Base-by-base conservation (phyloP, 73 alveolate genomes). In the Paramecium bursaria region DNA sequence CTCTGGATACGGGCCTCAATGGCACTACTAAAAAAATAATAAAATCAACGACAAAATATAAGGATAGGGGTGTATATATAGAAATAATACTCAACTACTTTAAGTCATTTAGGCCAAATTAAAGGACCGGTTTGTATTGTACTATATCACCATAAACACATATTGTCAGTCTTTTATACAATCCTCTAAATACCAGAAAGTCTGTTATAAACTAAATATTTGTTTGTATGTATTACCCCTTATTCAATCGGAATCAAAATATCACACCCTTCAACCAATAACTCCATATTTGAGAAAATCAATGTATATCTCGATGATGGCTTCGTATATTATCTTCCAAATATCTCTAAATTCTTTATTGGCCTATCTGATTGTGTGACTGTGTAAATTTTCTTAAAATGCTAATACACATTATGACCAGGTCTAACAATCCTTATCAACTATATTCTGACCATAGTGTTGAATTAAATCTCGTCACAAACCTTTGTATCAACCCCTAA, bases 391-490 rank as follows among this genome's bases (percentile, higher is more conserved):
- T 42, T 67, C 44, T 67, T 67, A 17, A 67, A 47, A 67, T 67
- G 33, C 39, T 67, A 21, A 7, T 67, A 57, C 3, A 67, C 82
- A 67, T 67, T 67, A 42, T 14, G 44, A 5, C 82, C 82, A 35
- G 82, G 82, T 67, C 35, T 67, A 4, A 67, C 82, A 19, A 67
- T 67, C 44, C 82, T 67, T 14, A 67, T 67, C 25, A 67, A 67
- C 4, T 39, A 42, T 21, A 67, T 57, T 5, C 44, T 67, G 30
- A 67, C 82, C 6, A 67, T 14, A 17, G 82, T 25, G 33, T 67
- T 22, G 82, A 67, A 67, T 10, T 39, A 39, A 47, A 67, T 67
- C 35, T 67, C 82, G 44, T 67, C 82, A 19, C 82, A 67, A 15
- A 67, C 55, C 44, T 42, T 67, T 21, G 51, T 26, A 21, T 67